Conservation (phyloP, 805 yeast species). For the Wickerhamomyces queroliae region DNA sequence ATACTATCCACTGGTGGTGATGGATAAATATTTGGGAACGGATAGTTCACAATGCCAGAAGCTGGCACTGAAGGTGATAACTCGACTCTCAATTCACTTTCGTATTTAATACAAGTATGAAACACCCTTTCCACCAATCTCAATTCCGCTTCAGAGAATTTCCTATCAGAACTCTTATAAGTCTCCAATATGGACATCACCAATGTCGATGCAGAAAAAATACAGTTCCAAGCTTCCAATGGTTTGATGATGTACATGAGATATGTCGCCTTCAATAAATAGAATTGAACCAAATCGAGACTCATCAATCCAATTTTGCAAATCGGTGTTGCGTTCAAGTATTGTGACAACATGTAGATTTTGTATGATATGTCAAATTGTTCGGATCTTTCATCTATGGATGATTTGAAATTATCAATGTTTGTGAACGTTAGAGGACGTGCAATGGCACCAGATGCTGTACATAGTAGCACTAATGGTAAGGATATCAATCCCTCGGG, state of each 20-base stretch:
- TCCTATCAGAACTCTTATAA: constrained; percentile 12
- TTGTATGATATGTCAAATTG: constrained; percentile 5
- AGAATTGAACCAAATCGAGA: constrained; percentile 11
- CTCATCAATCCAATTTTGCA: constrained; percentile 11
- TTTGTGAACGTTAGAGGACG: constrained; percentile 14
- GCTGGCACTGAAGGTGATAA: constrained; percentile 20
- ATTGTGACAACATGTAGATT: constrained; percentile 8
- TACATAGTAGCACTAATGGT: constrained; percentile 8
- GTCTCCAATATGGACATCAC: constrained; percentile 16
- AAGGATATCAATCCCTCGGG: constrained; percentile 10
- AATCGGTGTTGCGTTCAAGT: constrained; percentile 7
- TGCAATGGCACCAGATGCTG: constrained; percentile 14
- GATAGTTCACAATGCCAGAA: constrained; percentile 20
- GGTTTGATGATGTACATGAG: constrained; percentile 22
- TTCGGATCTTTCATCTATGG: constrained; percentile 8
- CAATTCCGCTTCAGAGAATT: constrained; percentile 13
- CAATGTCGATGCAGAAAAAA: constrained; percentile 15
- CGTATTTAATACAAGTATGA: constrained; percentile 19
- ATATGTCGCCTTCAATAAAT: constrained; percentile 12
- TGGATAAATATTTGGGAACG: constrained; percentile 19
- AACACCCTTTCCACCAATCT: constrained; percentile 15
- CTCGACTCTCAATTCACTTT: constrained; percentile 21
- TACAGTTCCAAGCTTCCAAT: constrained; percentile 15
- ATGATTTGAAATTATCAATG: constrained; percentile 5
- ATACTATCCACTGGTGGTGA: constrained; percentile 16